A percentile compares a stretch with the other conserved stretches of the same genome.
phyloP scores from a whole-genome alignment of 495 filamentous ascomycete genomes.

The Stereocaulon alpinum region DNA sequence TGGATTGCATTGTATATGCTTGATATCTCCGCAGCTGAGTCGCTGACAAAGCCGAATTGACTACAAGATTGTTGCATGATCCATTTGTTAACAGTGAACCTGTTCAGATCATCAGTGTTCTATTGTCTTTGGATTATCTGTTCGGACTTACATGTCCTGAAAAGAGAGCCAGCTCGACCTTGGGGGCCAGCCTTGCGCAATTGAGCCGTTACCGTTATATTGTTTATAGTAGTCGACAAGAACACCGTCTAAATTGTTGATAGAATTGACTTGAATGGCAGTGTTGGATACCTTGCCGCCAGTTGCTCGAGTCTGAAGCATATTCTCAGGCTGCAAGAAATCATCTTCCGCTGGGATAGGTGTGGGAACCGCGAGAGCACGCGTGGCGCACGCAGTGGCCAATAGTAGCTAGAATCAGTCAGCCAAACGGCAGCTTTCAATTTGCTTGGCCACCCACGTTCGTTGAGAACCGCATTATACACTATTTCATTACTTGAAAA shows the following conservation, averaged over 20 bases:
- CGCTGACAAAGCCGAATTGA: constrained; percentile 28
- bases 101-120: constrained; percentile 3
- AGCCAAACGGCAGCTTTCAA: no score
- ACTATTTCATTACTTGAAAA: no score
- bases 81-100: constrained; percentile 34
- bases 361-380: no score
- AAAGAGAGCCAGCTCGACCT: constrained; percentile 18
- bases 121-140: no score
- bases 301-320: neutral
- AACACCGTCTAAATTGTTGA: constrained; percentile 10
- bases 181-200: constrained; percentile 15
- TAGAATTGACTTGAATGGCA: neutral
- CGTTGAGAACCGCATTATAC: no score
- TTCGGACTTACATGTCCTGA: constrained; percentile 11
- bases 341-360: neutral
- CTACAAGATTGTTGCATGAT: constrained; percentile 35
- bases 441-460: no score
- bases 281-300: neutral
- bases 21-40: constrained; percentile 33
- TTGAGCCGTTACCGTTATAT: constrained; percentile 19
- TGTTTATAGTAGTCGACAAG: constrained; percentile 13
- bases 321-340: neutral
- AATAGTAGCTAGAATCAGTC: no score
- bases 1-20: constrained; percentile 33
- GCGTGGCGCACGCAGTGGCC: no score